phyloP scores from a whole-genome alignment of 768 basidiomycete genomes.

The Butyriboletus loyo region DNA sequence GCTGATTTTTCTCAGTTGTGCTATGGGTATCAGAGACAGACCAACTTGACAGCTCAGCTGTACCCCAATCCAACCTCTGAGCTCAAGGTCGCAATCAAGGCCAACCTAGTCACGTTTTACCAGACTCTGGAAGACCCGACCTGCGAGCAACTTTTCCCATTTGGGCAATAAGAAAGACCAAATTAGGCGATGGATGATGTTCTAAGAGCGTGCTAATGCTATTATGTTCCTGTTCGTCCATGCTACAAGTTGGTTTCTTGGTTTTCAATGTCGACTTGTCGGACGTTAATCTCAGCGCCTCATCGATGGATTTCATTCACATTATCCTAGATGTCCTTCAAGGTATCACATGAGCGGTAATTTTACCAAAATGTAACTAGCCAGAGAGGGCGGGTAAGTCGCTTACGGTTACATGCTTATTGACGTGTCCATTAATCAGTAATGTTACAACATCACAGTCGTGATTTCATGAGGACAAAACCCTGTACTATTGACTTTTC shows the following conservation, averaged over 20 bases:
- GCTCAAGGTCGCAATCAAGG: constrained; percentile 22
- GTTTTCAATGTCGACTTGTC: background rate
- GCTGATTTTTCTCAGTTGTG: constrained; percentile 13
- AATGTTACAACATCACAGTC: background rate
- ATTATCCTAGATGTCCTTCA: background rate
- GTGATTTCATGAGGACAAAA: constrained; percentile 11
- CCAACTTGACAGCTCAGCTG: constrained; percentile 16
- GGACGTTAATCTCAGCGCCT: background rate
- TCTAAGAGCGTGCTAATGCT: no score
- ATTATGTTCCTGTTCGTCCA: background rate
- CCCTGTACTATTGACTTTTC: background rate
- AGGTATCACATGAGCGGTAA: constrained; percentile 7
- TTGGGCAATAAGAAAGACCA: constrained; percentile 2
- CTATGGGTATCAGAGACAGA: constrained; percentile 20
- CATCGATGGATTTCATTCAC: background rate
- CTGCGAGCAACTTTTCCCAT: constrained; percentile 18
- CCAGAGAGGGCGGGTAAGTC: background rate
- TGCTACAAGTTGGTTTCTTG: background rate
- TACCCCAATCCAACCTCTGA: constrained; percentile 21
- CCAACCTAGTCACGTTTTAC: constrained; percentile 17
- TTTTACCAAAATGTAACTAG: no score
- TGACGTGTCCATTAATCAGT: background rate
- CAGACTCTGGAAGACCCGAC: constrained; percentile 2
- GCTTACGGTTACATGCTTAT: background rate
- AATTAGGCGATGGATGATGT: background rate